Base-by-base conservation (phyloP, 352 stramenopile species). In the Globisporangium lucens region DNA sequence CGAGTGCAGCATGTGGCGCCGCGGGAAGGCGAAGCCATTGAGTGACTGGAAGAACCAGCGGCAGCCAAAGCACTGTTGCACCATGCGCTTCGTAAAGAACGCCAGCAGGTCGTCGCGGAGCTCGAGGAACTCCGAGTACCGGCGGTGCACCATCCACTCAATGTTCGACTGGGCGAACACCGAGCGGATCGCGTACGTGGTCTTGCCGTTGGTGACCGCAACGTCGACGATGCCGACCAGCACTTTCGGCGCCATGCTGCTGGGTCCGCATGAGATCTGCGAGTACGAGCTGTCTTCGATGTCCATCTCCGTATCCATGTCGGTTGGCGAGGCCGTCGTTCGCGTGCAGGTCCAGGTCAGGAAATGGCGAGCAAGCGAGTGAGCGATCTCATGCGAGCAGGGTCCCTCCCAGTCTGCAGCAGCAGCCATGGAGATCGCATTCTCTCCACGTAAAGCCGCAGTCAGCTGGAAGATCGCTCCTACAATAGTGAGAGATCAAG, bases 1-100 rank as follows among this genome's bases (percentile, higher is more conserved):
- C 12, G 85, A 93, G 3, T 60, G 67, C 17, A 95, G 59, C 33
- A 91, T 29, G 33, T 83, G 83, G 13, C 87, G 88, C 38, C 79
- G 77, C 4, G 85, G 85, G 56, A 93, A 92, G 33, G 74, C 75
- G 61, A 86, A 93, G 8, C 72, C 72, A 15, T 74, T 70, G 29
- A 93, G 67, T 30, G 85, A 87, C 43, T 91, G 79, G 33, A 68
- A 63, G 61, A 91, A 95, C 80, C 85, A 91, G 12, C 75, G 75
- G 61, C 87, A 93, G 22, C 85, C 85, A 62, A 93, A 93, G 74
- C 85, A 93, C 63, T 90, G 80, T 52, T 74, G 75, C 29, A 80
- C 71, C 27, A 73, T 76, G 20, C 57, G 53, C 0, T 65, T 53
- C n/a, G 69, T 33, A 47, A 90, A 90, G 63, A 85, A 86, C n/a